A percentile compares a stretch with the other conserved stretches of the same genome.
These are phyloP conservation scores for Trapa incisa DNA, from an alignment of 345 rosid genomes.

Conservation along the genomic window DNA sequence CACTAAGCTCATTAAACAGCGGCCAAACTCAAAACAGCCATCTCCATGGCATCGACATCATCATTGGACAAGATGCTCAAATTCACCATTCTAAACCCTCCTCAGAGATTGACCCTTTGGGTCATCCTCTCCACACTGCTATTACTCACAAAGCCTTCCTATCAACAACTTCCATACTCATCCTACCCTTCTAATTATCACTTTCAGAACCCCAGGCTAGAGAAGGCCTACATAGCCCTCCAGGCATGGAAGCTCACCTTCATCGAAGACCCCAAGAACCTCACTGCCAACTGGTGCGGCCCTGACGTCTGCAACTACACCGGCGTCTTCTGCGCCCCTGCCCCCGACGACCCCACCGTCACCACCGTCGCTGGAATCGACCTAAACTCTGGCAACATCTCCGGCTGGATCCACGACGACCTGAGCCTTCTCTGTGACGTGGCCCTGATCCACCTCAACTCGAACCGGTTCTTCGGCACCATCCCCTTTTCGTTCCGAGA, in stretches of 20 bases:
- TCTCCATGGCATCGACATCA: no score
- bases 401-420: slow-evolving; percentile 50
- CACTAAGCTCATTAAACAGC: no score
- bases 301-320: slow-evolving; percentile 73
- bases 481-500: slow-evolving; percentile 36
- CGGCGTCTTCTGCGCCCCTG: slow-evolving; percentile 43
- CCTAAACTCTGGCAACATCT: slow-evolving; percentile 58
- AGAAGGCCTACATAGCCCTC: slow-evolving; percentile 51
- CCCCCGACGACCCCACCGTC: slow-evolving; percentile 34
- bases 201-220: slow-evolving; percentile 49
- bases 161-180: no score
- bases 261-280: slow-evolving; percentile 51
- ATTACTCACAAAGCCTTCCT: no score
- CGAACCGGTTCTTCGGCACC: slow-evolving; percentile 54
- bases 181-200: background rate
- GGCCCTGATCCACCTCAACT: slow-evolving; percentile 68
- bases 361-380: slow-evolving; percentile 73
- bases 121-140: no score
- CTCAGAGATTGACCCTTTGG: no score
- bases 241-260: slow-evolving; percentile 64
- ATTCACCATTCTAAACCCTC: no score
- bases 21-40: no score
- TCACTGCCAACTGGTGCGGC: slow-evolving; percentile 65
- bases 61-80: no score
- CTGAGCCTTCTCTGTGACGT: slow-evolving; percentile 74